Base-by-base conservation (phyloP, 768 basidiomycete species). In the Collybiopsis confluens region DNA sequence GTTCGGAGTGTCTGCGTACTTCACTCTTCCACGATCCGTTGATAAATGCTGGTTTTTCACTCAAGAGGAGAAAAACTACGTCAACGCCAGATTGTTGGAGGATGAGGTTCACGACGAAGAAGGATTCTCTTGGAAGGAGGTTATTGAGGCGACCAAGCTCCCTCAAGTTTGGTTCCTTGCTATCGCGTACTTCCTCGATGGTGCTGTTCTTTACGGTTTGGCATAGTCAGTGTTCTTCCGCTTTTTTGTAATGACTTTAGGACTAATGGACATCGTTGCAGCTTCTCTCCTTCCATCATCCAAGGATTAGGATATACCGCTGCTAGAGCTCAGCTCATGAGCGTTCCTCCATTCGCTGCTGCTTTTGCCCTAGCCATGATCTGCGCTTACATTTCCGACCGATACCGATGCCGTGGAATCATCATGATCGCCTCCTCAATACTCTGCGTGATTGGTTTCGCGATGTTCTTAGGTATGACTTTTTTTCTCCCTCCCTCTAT, bases 221-320 rank as follows among this genome's bases (percentile, higher is more conserved):
- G 79, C 77, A 26, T 79, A 78, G 80, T 80, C 60, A 58, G 73
- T 68, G n/a, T 33, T 5, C 33, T 49, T 37, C 26, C 38, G 45
- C 23, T 44, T 30, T 54, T n/a, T 37, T n/a, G 33, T 20, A n/a
- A 23, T 47, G n/a, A 41, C 21, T 27, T 40, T 6, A 33, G 26
- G 41, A 18, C 43, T 53, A 24, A 44, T 35, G 38, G 46, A 27
- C 20, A 38, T 18, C 21, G 23, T 15, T 46, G 16, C 44, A 82
- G 88, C 60, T 90, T 92, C 67, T 70, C 81, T 7, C 89, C 89
- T 6, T 83, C 85, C 3, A 88, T 92, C 65, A 80, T 91, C 6
- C 70, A 79, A 27, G 70, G 73, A 18, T 74, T 87, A 4, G 85
- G 85, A 21, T 85, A 77, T 63, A 74, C 73, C 2, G 73, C 76